These are phyloP conservation scores for Phialemoniopsis sp. DNA, from an alignment of 2,329 filamentous ascomycete genomes.

Conservation along the genomic window DNA sequence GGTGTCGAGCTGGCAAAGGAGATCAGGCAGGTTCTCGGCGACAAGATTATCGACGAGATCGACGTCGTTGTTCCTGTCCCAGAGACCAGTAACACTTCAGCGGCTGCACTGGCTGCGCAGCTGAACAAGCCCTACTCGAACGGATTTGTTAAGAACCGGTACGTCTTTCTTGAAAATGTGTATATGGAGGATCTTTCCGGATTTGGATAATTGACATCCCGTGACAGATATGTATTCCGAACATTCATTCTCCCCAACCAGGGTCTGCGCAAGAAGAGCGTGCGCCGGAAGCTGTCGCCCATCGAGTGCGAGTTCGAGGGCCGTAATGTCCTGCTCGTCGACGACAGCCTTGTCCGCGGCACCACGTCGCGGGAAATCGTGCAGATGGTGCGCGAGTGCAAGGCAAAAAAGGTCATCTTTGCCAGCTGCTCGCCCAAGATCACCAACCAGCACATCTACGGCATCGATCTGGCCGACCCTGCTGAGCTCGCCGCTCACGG, in stretches of 20 bases:
- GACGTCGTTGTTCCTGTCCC: conserved; percentile 47
- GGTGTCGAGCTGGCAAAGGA: conserved; percentile 74
- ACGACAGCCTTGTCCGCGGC: conserved; percentile 86
- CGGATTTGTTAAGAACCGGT: conserved; percentile 86
- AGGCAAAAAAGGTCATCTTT: conserved; percentile 58
- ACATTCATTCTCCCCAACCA: conserved; percentile 70
- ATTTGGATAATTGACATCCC: conserved; percentile 41
- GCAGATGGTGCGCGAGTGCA: conserved; percentile 11
- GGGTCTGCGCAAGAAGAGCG: conserved; percentile 74
- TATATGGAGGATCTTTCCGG: too few relatives aligned
- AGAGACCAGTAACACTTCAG: conserved; percentile 72
- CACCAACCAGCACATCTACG: conserved; percentile 74
- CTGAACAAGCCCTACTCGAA: conserved; percentile 75
- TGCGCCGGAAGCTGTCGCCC: conserved; percentile 83
- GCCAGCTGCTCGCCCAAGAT: conserved; percentile 79
- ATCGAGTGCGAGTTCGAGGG: conserved; percentile 82
- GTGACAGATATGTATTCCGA: conserved; percentile 80
- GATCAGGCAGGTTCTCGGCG: conserved; percentile 63
- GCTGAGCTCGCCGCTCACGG: conserved; percentile 12
- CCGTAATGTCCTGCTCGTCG: conserved; percentile 77
- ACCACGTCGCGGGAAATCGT: conserved; percentile 66
- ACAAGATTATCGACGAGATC: conserved; percentile 68
- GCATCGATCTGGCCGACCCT: conserved; percentile 41
- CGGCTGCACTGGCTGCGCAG: conserved; percentile 68
- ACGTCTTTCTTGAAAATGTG: conserved; percentile 85